These are phyloP conservation scores for Eleusine coracana DNA, from an alignment of 176 grass and related monocot species.

Conservation along the genomic window DNA sequence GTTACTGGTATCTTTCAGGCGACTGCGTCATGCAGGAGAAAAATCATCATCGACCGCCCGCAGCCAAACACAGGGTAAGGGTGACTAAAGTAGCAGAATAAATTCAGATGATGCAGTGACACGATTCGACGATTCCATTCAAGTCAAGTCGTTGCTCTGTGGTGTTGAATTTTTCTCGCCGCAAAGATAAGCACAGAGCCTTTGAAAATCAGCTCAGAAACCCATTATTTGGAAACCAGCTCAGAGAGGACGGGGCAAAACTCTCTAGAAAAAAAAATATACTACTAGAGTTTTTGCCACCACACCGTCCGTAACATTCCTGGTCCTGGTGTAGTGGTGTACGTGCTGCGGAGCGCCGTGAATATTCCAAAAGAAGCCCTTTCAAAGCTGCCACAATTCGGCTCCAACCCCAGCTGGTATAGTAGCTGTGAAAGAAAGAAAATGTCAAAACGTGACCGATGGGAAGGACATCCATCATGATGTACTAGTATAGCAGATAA, in stretches of 20 bases:
- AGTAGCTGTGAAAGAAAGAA: neutral
- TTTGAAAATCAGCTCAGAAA: constrained; percentile 8
- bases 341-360: too few species aligned
- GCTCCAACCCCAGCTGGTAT: too few species aligned
- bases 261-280: neutral
- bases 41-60: neutral
- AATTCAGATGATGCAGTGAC: neutral
- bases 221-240: too few species aligned
- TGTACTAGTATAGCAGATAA: too few species aligned
- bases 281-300: too few species aligned
- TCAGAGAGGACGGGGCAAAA: neutral
- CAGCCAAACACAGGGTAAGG: neutral
- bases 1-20: constrained; percentile 27
- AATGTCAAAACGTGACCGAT: neutral
- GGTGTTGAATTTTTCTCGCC: constrained; percentile 24
- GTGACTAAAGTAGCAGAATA: neutral
- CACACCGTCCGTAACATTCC: too few species aligned
- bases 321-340: too few species aligned
- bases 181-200: neutral
- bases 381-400: neutral
- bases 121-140: neutral
- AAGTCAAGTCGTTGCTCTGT: neutral
- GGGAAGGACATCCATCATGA: neutral
- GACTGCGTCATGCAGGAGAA: neutral
- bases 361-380: neutral